Evolutionary conservation across 768 basidiomycete species (phyloP), one percentile per base, ranked within the genome.

Genomic region (Filobasidium wieringae): DNA sequence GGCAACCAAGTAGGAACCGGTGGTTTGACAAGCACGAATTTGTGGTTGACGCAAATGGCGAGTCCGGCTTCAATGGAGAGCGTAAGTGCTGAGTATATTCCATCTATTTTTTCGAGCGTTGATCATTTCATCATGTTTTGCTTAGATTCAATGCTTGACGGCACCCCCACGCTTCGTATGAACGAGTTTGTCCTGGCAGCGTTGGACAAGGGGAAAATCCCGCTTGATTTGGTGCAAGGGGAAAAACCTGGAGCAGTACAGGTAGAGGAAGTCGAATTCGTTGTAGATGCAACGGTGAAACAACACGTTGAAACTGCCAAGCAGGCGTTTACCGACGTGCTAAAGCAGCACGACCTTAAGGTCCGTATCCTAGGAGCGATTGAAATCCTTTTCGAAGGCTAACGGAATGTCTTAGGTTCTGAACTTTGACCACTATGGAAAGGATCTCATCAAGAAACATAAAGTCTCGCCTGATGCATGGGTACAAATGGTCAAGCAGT

Each of bases 11-110:
- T 24, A 78, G 83, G 51, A 95, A 93, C 72, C 78, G 93, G 59
- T 99, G 86, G 79, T 96, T 84, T 69, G 95, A 97, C 78, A 99
- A 99, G 75, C 93, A 97, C 69, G 88, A 97, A 69, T 67, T 96
- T 54, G 82, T 99, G 66, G 88, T 99, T 7, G 93, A 88, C 68
- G 88, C 90, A 59, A 90, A 91, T 65, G 95, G 90, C 45, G 87
- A 88, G 34, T 90, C 88, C 24, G 93, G 87, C 0, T 99, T 97
- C 80, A 86, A 93, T 81, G 92, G 92, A 45, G 92, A 96, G 72
- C 92, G 79, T 68, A 72, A 73, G 37, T 77, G n/a, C n/a, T 87
- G 85, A 66, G 83, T 86, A 85, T 37, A 36, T 12, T 9, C 9
- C 36, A 37, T 37, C 11, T 14, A 7, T 1, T 24, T 39, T 12